Base-by-base conservation (phyloP, 2,329 filamentous ascomycete species). In the Paracamarosporium sp. region DNA sequence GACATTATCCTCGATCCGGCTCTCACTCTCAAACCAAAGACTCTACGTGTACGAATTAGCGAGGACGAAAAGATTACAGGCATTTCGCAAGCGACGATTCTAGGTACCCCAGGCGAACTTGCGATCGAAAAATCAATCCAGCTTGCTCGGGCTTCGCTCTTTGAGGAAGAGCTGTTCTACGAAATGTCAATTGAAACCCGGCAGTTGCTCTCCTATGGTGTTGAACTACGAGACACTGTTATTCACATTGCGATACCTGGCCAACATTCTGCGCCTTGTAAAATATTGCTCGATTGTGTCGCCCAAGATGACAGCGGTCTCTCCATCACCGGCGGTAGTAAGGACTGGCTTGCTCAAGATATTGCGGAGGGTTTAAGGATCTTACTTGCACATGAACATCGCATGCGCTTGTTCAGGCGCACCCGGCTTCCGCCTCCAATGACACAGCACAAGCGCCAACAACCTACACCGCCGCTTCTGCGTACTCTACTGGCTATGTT, bases 161-260 rank as follows among this genome's bases (percentile, higher is more conserved):
- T 91, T 67, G 88, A 91, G 27, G 89, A 93, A 70, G 95, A 99
- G 72, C 80, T 99, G 1, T 97, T 93, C 84, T 88, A 96, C 66
- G 95, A 99, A 76, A 82, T 98, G 58, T 88, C 89, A 51, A 85
- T 92, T 17, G 95, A 99, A 77, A 88, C 90, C 0, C 89, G 93
- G 15, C 83, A 84, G 0, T 81, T 97, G 22, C 83, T 89, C 3
- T 87, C 88, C 11, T 88, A 91, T 59, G 86, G 89, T 9, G 88
- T 97, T 12, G 84, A 83, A 25, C 84, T 88, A 13, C 83, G 86
- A 33, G 86, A 78, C 12, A 73, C 76, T 2, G 68, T 73, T 24
- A 78, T 83, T 40, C 60, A 69, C 43, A 51, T 78, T 53, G 61
- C 73, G 8, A 62, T 60, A 44, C 65, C 73, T 12, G 59, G 52